Conservation (phyloP, 2,329 filamentous ascomycete species). For the Xylariaceae sp. region DNA sequence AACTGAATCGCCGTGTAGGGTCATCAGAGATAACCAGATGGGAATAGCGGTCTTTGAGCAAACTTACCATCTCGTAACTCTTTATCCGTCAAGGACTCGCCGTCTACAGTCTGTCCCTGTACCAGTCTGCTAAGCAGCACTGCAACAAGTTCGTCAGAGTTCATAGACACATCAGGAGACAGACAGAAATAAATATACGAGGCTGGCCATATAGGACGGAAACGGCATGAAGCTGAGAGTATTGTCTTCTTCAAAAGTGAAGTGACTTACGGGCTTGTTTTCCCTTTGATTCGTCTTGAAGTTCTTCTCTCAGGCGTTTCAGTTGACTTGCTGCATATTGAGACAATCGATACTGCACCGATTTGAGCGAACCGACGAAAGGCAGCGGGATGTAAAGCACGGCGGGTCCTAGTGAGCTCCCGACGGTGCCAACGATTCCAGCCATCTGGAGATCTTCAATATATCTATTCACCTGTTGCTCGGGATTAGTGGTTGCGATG, state of each 20-base stretch:
- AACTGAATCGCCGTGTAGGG: not conserved
- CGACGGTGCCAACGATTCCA: constrained; percentile 20
- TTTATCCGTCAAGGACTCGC: constrained; percentile 16
- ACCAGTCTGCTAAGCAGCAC: constrained; percentile 11
- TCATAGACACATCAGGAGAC: not conserved
- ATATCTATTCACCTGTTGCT: constrained; percentile 38
- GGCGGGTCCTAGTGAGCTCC: constrained; percentile 24
- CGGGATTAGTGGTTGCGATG: not conserved
- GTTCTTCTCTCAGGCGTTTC: not conserved
- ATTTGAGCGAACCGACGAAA: constrained; percentile 1
- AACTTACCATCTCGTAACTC: constrained; percentile 22
- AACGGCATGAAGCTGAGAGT: not conserved
- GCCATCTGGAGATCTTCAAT: constrained; percentile 35
- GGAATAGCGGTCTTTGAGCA: not conserved
- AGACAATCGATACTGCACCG: not conserved
- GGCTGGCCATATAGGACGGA: not conserved
- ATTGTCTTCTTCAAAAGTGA: not conserved
- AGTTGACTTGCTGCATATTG: not conserved
- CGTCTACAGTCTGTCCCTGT: constrained; percentile 1
- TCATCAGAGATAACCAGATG: not conserved
- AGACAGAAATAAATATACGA: too few relatives aligned
- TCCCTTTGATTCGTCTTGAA: not conserved
- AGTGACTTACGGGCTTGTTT: not conserved
- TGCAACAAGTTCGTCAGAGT: constrained; percentile 14
- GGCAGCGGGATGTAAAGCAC: constrained; percentile 3